Conservation (phyloP, 768 basidiomycete genomes). For the Pleurotus platypus region DNA sequence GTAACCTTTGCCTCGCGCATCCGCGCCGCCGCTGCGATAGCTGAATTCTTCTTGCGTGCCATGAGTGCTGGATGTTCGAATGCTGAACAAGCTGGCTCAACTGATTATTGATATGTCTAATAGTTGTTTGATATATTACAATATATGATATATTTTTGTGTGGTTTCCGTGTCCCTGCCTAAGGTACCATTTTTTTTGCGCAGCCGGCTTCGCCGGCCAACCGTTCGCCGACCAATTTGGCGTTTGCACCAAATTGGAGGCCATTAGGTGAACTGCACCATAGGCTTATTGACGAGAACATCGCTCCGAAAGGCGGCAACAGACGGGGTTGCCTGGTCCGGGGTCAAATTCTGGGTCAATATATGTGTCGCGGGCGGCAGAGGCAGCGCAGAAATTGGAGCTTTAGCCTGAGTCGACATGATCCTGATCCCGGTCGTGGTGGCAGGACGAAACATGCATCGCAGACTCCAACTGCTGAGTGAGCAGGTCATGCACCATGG, state of each 20-base stretch:
- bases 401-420: constrained; percentile 2
- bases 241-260: not conserved
- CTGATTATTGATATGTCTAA: not conserved
- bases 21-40: not conserved
- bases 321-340: constrained; percentile 56
- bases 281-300: constrained; percentile 46
- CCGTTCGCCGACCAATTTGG: not conserved
- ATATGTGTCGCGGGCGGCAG: constrained; percentile 37
- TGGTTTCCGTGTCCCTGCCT: not conserved
- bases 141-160: not conserved
- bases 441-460: not conserved
- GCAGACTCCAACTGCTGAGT: constrained; percentile 1
- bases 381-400: constrained; percentile 49
- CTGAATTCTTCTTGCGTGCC: not conserved
- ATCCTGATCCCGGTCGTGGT: not conserved
- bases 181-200: not conserved
- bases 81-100: not conserved
- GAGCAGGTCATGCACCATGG: not conserved
- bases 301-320: constrained; percentile 47
- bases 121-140: not conserved
- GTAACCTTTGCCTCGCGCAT: not conserved
- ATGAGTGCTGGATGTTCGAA: not conserved
- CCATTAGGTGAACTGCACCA: not conserved
- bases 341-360: constrained; percentile 45
- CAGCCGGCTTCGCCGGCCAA: not conserved